A percentile compares a stretch with the other conserved stretches of the same genome.
Conservation (phyloP, 345 rosid species). For the Hibiscus tridactylites region DNA sequence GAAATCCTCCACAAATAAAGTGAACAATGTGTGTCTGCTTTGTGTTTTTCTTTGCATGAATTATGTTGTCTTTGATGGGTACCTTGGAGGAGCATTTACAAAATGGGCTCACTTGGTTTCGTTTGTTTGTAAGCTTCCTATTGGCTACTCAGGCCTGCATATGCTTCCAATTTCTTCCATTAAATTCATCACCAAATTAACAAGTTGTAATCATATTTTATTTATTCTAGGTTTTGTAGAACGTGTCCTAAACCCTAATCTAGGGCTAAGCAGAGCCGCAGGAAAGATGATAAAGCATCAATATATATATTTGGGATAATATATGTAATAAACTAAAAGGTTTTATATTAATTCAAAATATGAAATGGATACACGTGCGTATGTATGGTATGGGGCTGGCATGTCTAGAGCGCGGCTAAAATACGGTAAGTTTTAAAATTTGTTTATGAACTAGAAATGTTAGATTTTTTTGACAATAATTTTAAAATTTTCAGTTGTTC, state of each 20-base stretch:
- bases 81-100: slow-evolving; percentile 8
- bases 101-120: not conserved
- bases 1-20: slow-evolving; percentile 17
- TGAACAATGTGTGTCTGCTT: slow-evolving; percentile 10
- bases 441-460: too few relatives aligned
- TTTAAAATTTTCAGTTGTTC: too few relatives aligned
- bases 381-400: too few relatives aligned
- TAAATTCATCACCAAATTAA: too few relatives aligned
- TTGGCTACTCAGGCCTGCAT: not conserved
- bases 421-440: too few relatives aligned
- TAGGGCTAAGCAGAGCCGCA: not conserved
- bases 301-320: too few relatives aligned
- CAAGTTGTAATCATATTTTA: not conserved
- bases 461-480: too few relatives aligned
- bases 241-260: not conserved
- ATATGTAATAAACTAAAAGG: too few relatives aligned
- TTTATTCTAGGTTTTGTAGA: not conserved
- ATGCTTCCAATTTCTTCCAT: not conserved
- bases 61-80: slow-evolving; percentile 10
- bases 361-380: too few relatives aligned
- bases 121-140: not conserved
- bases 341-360: too few relatives aligned
- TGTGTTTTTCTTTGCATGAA: slow-evolving; percentile 8
- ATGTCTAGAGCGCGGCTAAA: too few relatives aligned
- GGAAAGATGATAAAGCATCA: too few relatives aligned